A percentile compares a stretch with the other conserved stretches of the same genome.
phyloP scores from a whole-genome alignment of 768 basidiomycete species.

The Leccinum boreale region DNA sequence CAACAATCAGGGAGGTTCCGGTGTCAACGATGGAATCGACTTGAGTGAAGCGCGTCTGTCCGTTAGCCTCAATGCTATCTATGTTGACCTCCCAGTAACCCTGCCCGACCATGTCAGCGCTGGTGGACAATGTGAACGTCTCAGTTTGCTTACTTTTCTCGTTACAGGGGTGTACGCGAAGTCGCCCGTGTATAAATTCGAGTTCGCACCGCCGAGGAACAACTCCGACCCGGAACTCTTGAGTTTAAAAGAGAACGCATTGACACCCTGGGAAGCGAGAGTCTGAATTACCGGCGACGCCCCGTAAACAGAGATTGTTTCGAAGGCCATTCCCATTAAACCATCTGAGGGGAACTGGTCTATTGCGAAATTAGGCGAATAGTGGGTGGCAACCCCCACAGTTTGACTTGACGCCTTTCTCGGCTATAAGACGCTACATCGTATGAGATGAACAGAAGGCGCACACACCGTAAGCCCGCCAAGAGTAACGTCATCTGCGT shows the following conservation, averaged over 20 bases:
- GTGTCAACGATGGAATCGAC: conserved; percentile 16
- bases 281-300: conserved; percentile 38
- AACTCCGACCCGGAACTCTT: conserved; percentile 40
- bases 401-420: conserved; percentile 13
- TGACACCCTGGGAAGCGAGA: conserved; percentile 35
- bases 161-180: conserved; percentile 34
- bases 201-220: conserved; percentile 51
- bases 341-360: conserved; percentile 19
- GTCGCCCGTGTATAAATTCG: conserved; percentile 39
- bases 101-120: neutral
- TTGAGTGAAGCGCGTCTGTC: neutral
- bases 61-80: conserved; percentile 2
- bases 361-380: neutral
- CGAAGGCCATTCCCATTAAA: conserved; percentile 42
- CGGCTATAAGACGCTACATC: neutral
- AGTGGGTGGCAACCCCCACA: conserved; percentile 10
- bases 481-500: conserved; percentile 9
- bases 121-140: neutral
- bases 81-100: conserved; percentile 20
- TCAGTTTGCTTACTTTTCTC: conserved; percentile 1
- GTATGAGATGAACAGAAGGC: neutral
- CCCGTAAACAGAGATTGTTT: conserved; percentile 33
- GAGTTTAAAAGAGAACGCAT: conserved; percentile 48
- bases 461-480: conserved; percentile 8
- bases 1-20: conserved; percentile 19